phyloP scores from a whole-genome alignment of 345 rosid species.

The Pseudoturritis turrita region DNA sequence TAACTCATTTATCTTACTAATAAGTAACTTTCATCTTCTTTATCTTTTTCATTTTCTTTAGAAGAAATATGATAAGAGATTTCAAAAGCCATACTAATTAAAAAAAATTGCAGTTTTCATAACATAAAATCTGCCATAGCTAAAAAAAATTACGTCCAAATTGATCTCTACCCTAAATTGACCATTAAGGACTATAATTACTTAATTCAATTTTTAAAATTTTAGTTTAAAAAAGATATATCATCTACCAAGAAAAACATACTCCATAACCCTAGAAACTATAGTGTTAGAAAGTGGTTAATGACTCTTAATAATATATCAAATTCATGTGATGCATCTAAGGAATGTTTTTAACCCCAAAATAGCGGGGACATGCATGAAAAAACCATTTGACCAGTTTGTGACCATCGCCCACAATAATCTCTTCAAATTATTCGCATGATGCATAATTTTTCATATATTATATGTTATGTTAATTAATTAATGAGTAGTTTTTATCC shows the following conservation, averaged over 20 bases:
- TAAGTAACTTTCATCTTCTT: neutral
- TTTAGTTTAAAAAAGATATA: neutral
- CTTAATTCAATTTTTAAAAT: neutral
- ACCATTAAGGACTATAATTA: neutral
- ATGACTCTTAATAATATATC: conserved; percentile 26
- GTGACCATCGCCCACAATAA: conserved; percentile 31
- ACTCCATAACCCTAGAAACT: conserved; percentile 28
- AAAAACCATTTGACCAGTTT: conserved; percentile 25
- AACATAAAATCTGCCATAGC: neutral
- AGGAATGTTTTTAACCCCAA: conserved; percentile 36
- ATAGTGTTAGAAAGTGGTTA: conserved; percentile 24
- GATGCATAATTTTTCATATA: conserved; percentile 18
- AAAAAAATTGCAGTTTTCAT: neutral
- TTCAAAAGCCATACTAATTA: neutral
- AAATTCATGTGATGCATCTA: conserved; percentile 24
- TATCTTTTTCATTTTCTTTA: neutral
- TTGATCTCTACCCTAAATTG: neutral
- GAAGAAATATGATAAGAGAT: neutral
- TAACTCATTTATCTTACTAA: neutral
- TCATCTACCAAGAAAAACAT: conserved; percentile 26
- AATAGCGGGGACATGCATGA: conserved; percentile 31
- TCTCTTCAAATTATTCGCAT: conserved; percentile 10
- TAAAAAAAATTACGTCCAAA: neutral
- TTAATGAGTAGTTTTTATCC: neutral
- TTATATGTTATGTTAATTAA: neutral